Evolutionary conservation across 352 stramenopile species (phyloP).

Genomic region (Pythium coloratum): DNA sequence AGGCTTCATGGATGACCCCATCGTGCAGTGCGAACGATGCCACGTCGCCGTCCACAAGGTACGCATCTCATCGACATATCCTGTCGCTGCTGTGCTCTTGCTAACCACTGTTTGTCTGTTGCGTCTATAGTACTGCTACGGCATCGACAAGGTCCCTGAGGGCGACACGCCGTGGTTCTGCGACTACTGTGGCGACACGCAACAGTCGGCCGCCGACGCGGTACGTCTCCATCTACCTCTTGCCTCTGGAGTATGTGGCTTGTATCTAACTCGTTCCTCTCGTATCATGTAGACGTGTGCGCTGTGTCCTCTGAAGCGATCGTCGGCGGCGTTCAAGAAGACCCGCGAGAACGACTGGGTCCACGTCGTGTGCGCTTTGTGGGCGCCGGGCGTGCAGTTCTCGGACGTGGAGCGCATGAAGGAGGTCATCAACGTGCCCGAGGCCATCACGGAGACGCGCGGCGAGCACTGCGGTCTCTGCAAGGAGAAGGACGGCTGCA

Average conservation of each 20-base stretch:
- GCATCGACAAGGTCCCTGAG: constrained; percentile 76
- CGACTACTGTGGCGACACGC: constrained; percentile 65
- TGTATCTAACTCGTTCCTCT: constrained; percentile 7
- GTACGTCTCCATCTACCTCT: constrained; percentile 30
- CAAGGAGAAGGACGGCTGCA: constrained; percentile 67
- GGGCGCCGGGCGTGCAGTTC: constrained; percentile 85
- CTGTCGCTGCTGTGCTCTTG: background rate
- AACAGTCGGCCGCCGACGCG: constrained; percentile 42
- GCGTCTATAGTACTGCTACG: constrained; percentile 78
- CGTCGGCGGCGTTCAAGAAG: constrained; percentile 82
- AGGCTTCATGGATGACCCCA: constrained; percentile 84
- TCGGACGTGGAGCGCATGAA: constrained; percentile 83
- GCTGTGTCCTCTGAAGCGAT: constrained; percentile 73
- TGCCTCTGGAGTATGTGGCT: background rate
- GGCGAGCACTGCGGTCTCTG: constrained; percentile 62
- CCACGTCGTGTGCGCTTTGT: constrained; percentile 86
- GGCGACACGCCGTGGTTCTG: constrained; percentile 86
- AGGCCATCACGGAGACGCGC: constrained; percentile 69
- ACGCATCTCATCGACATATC: background rate
- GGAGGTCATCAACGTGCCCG: constrained; percentile 70
- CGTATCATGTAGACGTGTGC: constrained; percentile 53
- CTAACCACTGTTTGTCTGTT: constrained; percentile 2
- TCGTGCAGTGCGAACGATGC: constrained; percentile 88
- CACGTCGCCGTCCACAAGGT: constrained; percentile 85
- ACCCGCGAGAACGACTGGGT: constrained; percentile 78